Evolutionary conservation across 2,329 filamentous ascomycete genomes (phyloP).

Genomic region (Colletotrichum eremochloae): DNA sequence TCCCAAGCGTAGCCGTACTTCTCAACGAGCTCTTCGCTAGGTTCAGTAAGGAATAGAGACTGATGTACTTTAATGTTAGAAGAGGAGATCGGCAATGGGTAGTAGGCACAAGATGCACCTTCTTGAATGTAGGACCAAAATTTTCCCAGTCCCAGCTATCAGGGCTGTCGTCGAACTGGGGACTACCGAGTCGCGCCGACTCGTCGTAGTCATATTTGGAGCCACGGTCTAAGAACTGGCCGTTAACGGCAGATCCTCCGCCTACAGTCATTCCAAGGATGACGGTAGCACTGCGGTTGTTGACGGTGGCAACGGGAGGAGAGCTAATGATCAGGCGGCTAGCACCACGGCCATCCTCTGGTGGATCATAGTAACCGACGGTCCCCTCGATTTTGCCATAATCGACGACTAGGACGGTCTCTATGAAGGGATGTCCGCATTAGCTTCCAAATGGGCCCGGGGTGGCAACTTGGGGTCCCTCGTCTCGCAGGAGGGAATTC

Average conservation of each 20-base stretch:
- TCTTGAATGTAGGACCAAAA: constrained; percentile 53
- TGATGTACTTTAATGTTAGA: background rate
- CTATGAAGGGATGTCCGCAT: background rate
- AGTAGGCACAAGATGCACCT: constrained; percentile 44
- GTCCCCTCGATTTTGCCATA: constrained; percentile 29
- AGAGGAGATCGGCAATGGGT: background rate
- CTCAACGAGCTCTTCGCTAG: constrained; percentile 45
- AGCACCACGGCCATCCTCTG: constrained; percentile 45
- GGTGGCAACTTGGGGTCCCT: background rate
- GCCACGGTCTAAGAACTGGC: constrained; percentile 55
- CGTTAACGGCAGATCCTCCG: constrained; percentile 54
- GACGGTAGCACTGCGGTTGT: constrained; percentile 47
- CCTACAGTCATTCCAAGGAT: constrained; percentile 52
- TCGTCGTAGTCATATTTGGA: constrained; percentile 53
- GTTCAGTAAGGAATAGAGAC: constrained; percentile 42
- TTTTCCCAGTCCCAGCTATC: constrained; percentile 53
- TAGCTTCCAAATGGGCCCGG: background rate
- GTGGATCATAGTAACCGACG: constrained; percentile 48
- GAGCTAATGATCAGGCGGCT: constrained; percentile 45
- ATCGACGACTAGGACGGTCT: background rate
- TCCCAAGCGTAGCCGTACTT: constrained; percentile 52
- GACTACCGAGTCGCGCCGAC: constrained; percentile 51
- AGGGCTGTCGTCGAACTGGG: constrained; percentile 40
- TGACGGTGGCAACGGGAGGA: constrained; percentile 47
- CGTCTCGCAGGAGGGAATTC: background rate